phyloP scores from a whole-genome alignment of 257 asterid genomes.

The Ligustrum vulgare region DNA sequence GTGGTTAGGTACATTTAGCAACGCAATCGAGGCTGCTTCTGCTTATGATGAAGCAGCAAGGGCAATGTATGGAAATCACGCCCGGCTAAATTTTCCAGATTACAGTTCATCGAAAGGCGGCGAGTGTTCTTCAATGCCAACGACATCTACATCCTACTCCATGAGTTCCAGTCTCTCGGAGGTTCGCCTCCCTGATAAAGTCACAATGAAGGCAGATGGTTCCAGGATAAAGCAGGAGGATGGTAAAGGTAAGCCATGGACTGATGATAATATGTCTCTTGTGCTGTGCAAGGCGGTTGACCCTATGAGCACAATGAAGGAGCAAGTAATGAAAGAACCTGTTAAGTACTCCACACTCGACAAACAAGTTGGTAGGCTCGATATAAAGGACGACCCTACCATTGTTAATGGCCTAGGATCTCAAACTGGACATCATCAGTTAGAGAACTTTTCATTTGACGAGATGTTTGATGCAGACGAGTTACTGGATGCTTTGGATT shows the following conservation, averaged over 20 bases:
- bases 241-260: background rate
- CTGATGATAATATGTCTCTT: background rate
- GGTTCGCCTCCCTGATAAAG: background rate
- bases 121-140: background rate
- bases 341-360: background rate
- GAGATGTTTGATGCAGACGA: slow-evolving; percentile 26
- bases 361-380: background rate
- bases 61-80: slow-evolving; percentile 40
- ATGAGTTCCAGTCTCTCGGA: background rate
- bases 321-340: slow-evolving; percentile 1
- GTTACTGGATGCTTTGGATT: slow-evolving; percentile 7
- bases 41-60: slow-evolving; percentile 47
- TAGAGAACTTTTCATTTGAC: background rate
- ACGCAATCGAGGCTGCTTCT: slow-evolving; percentile 35
- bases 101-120: background rate
- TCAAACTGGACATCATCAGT: background rate
- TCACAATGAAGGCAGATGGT: background rate
- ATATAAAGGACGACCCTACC: background rate
- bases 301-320: background rate
- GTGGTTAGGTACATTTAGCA: slow-evolving; percentile 42
- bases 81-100: slow-evolving; percentile 33
- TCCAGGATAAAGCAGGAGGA: background rate
- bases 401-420: background rate
- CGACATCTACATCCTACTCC: background rate
- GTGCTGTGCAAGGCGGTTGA: background rate